Evolutionary conservation across 108 stramenopile genomes (phyloP).

Genomic region (Cyclotella sp.): DNA sequence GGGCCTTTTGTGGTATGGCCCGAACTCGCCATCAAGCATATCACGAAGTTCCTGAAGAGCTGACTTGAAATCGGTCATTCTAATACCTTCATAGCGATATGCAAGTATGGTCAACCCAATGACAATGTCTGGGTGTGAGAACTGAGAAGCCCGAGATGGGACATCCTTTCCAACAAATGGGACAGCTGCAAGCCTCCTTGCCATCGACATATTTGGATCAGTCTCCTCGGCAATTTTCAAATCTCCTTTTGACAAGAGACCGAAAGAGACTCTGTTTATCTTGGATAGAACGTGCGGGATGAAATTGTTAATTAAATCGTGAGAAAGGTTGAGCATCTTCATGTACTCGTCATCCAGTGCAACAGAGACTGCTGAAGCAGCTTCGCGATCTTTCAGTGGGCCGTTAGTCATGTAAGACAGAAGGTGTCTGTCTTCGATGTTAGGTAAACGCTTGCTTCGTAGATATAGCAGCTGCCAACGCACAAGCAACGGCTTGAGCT

Average conservation of each 20-base stretch:
- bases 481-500: constrained; percentile 92
- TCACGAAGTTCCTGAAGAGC: constrained; percentile 90
- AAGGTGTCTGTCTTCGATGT: constrained; percentile 91
- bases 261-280: constrained; percentile 98
- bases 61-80: constrained; percentile 89
- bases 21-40: constrained; percentile 94
- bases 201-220: constrained; percentile 88
- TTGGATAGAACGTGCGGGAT: constrained; percentile 94
- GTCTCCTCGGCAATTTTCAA: constrained; percentile 75
- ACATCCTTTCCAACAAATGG: constrained; percentile 99
- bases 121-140: constrained; percentile 98
- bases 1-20: constrained; percentile 95
- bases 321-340: constrained; percentile 97
- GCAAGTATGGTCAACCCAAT: constrained; percentile 97
- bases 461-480: constrained; percentile 97
- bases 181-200: constrained; percentile 93
- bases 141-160: constrained; percentile 96
- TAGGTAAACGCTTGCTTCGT: constrained; percentile 85
- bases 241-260: constrained; percentile 81
- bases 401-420: constrained; percentile 94
- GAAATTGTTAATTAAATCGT: constrained; percentile 92
- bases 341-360: constrained; percentile 97
- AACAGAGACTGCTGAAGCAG: constrained; percentile 87
- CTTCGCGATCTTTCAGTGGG: constrained; percentile 73
- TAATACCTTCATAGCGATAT: constrained; percentile 97